A percentile compares a stretch with the other conserved stretches of the same genome.
phyloP scores from a whole-genome alignment of 1,139 yeast genomes.

The Yamadazyma siamensis region DNA sequence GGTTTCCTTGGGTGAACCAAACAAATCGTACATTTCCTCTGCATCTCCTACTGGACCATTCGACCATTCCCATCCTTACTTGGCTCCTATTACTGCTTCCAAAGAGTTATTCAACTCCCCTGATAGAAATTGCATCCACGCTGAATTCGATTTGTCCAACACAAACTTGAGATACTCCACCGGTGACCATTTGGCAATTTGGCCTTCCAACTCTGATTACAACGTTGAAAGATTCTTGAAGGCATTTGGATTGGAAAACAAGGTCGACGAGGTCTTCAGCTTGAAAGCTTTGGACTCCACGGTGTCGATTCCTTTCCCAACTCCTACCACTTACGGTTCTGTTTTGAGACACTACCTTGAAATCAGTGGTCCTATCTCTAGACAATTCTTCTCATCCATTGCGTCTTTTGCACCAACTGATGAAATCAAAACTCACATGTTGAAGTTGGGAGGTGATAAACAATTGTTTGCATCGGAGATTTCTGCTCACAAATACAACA shows the following conservation, averaged over 20 bases:
- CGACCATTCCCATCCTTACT: slow-evolving; percentile 77
- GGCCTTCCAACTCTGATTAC: slow-evolving; percentile 88
- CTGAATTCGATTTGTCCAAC: slow-evolving; percentile 77
- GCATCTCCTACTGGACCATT: slow-evolving; percentile 70
- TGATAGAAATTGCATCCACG: slow-evolving; percentile 81
- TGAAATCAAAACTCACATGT: slow-evolving; percentile 50
- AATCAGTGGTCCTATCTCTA: slow-evolving; percentile 89
- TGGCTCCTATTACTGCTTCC: slow-evolving; percentile 63
- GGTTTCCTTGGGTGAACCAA: slow-evolving; percentile 86
- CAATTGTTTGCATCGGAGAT: slow-evolving; percentile 63
- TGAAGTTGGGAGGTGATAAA: slow-evolving; percentile 65
- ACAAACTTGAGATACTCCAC: slow-evolving; percentile 83
- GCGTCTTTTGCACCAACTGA: slow-evolving; percentile 79
- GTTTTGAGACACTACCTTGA: slow-evolving; percentile 85
- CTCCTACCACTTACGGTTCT: slow-evolving; percentile 88
- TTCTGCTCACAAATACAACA: slow-evolving; percentile 57
- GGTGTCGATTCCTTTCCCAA: slow-evolving; percentile 70
- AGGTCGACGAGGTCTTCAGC: slow-evolving; percentile 55
- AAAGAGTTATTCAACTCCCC: slow-evolving; percentile 68
- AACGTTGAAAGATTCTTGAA: slow-evolving; percentile 62
- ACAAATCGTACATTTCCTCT: slow-evolving; percentile 49
- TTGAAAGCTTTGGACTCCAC: slow-evolving; percentile 76
- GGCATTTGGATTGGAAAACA: slow-evolving; percentile 58
- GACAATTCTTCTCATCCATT: slow-evolving; percentile 77
- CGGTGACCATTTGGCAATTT: slow-evolving; percentile 93